A percentile compares a stretch with the other conserved stretches of the same genome.
Conservation (phyloP, 1,139 yeast species). For the Meyerozyma guilliermondii region DNA sequence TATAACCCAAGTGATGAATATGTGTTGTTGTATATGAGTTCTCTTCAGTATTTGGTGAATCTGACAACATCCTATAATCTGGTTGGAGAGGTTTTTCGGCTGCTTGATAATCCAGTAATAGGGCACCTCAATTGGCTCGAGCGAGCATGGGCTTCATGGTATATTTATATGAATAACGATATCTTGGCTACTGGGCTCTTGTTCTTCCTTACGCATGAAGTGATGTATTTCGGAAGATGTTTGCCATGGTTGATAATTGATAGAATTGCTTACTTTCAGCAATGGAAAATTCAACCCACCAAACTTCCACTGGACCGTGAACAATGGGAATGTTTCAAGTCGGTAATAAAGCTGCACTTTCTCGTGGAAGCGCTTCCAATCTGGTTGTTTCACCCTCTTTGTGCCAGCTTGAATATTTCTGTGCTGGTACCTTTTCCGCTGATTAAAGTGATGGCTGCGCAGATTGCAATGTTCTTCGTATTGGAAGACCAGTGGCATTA, state of each 20-base stretch:
- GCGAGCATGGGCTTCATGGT: conserved; percentile 41
- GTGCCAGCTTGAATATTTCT: conserved; percentile 34
- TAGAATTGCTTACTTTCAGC: conserved; percentile 35
- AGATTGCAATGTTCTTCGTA: conserved; percentile 35
- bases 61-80: neutral
- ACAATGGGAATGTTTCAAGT: conserved; percentile 46
- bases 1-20: neutral
- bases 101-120: conserved; percentile 4
- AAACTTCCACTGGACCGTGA: conserved; percentile 37
- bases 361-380: conserved; percentile 44
- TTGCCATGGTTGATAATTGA: conserved; percentile 45
- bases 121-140: conserved; percentile 23
- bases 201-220: conserved; percentile 38
- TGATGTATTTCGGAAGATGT: conserved; percentile 42
- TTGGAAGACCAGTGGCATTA: conserved; percentile 47
- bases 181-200: conserved; percentile 43
- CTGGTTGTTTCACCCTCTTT: conserved; percentile 45
- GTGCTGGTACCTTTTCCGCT: conserved; percentile 39
- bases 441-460: conserved; percentile 22
- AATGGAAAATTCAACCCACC: conserved; percentile 40
- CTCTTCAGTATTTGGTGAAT: neutral
- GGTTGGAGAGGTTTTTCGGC: conserved; percentile 1
- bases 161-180: conserved; percentile 38
- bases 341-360: conserved; percentile 40
- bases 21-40: neutral